Evolutionary conservation across 31 red algal genomes (phyloP), one percentile per base, ranked within the genome.

Genomic region (Asparagopsis taxiformis): DNA sequence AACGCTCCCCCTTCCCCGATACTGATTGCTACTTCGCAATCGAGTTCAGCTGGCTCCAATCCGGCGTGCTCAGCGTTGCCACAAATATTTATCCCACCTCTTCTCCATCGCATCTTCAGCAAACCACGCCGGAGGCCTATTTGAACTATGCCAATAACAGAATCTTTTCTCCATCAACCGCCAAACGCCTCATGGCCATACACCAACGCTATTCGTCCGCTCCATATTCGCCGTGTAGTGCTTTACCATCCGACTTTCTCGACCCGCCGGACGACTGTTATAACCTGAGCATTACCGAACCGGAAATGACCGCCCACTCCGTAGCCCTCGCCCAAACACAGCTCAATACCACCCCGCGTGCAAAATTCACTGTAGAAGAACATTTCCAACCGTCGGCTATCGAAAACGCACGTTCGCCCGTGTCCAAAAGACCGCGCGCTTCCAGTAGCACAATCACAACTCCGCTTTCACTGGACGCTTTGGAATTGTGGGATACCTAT

Each of bases 31-130:
- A 61, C 56, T 55, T 83, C 31, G 17, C 35, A 13, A 71, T 83
- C 39, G 79, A 83, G 62, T 71, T 83, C 54, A 83, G 64, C 57
- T 83, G 79, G 79, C 39, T 48, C 30, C 24, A 72, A n/a, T 83
- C 79, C 3, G 79, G 79, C 41, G 38, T 54, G 20, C 58, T 83
- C 0, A 57, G 53, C 58, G 79, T 83, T 16, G 67, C 34, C 67
- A 72, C 79, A 22, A 72, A 26, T 24, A 31, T 83, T 6, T 54
- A 38, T 30, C 67, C 66, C 13, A 46, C 13, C 28, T 61, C 59
- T 33, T 24, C 57, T 44, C 51, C 49, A 28, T 15, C 34, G 1
- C 43, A 44, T 44, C 39, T 52, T 7, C 39, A 24, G 29, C 57
- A 49, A 19, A 22, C 53, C 49, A 37, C 35, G 3, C 79, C 46